Evolutionary conservation across 768 basidiomycete species (phyloP).

Genomic region (Russula ochroleuca): DNA sequence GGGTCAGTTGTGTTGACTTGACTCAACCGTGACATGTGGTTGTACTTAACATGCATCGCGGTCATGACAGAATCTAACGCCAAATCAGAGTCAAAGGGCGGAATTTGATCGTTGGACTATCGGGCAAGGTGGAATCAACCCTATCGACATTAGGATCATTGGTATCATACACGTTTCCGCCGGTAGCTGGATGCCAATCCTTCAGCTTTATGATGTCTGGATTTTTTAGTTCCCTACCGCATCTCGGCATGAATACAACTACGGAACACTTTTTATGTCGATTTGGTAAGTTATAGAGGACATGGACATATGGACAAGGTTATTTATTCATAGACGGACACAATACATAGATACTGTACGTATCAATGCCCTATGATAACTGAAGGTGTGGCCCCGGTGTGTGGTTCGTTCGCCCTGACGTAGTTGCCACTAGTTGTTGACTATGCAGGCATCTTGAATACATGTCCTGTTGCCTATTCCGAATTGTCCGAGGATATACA

Average conservation of each 20-base stretch:
- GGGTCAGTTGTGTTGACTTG: constrained; percentile 3
- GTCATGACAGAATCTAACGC: background rate
- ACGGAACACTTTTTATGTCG: background rate
- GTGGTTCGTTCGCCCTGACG: too few species aligned
- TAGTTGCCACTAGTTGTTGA: too few species aligned
- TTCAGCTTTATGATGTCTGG: constrained; percentile 8
- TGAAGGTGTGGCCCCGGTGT: too few species aligned
- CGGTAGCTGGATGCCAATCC: constrained; percentile 26
- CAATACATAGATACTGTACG: too few species aligned
- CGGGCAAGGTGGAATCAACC: constrained; percentile 3
- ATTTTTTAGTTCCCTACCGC: background rate
- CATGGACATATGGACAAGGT: background rate
- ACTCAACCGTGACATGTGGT: background rate
- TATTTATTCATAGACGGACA: too few species aligned
- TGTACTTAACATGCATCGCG: background rate
- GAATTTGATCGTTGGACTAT: constrained; percentile 7
- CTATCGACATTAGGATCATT: constrained; percentile 10
- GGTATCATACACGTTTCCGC: constrained; percentile 21
- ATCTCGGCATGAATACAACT: too few species aligned
- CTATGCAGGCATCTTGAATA: too few species aligned
- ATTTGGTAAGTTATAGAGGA: background rate
- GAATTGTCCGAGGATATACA: too few species aligned
- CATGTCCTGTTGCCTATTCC: too few species aligned
- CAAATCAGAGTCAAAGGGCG: background rate
- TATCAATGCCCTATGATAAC: too few species aligned